Percentiles rank a stretch among this genome's conserved stretches.
Evolutionary conservation across 345 rosid species (phyloP).

Genomic region (Angophora floribunda): DNA sequence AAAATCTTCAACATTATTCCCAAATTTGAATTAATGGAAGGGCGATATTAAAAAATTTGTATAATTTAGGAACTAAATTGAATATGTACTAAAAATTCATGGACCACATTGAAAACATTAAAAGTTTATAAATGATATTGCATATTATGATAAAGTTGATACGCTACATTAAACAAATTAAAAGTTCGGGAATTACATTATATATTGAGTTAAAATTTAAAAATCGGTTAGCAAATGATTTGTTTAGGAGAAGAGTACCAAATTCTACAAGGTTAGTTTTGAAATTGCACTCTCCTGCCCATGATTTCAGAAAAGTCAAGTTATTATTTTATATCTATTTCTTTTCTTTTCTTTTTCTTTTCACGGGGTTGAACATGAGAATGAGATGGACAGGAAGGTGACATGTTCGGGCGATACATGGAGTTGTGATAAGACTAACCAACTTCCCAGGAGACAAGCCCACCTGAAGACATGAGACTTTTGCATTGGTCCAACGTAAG

Average conservation of each 20-base stretch:
- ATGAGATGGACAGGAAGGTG: not conserved
- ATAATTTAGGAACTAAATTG: not conserved
- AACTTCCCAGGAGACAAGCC: not conserved
- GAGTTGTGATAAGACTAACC: not conserved
- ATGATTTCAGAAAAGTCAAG: not conserved
- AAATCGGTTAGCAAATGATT: not conserved
- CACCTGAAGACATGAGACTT: not conserved
- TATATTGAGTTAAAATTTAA: no score
- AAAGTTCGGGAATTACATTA: no score
- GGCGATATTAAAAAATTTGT: no score
- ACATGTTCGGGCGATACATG: not conserved
- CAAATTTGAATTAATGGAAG: no score
- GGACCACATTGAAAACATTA: accelerated
- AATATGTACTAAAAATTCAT: no score
- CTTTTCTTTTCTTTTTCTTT: not conserved
- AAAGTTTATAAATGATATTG: no score
- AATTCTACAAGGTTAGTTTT: not conserved
- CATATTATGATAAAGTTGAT: no score
- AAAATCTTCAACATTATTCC: no score
- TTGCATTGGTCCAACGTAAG: not conserved
- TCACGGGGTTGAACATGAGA: not conserved
- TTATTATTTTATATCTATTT: not conserved
- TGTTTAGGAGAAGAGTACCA: not conserved
- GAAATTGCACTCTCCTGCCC: not conserved
- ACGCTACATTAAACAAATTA: not conserved